Base-by-base conservation (phyloP, 495 filamentous ascomycete species). In the Penicillium argentinense region DNA sequence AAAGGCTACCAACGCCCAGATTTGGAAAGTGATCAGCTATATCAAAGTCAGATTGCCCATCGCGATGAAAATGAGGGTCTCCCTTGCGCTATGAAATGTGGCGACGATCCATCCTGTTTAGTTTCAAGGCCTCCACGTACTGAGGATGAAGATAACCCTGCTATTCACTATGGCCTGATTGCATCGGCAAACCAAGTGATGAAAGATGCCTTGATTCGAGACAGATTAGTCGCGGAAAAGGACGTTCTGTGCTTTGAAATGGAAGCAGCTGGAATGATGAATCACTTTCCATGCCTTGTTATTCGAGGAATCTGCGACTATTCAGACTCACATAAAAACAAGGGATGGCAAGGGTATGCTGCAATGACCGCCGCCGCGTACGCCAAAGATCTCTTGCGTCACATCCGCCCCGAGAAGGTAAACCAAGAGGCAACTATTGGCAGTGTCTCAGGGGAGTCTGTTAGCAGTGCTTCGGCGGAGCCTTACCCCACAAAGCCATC, bases 251-350 rank as follows among this genome's bases (percentile, higher is more conserved):
- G 63, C 39, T 58, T 67, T 42, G 68, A 73, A 24, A 71, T 71
- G 66, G 68, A 71, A 48, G 69, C 66, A 3, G 69, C 67, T 3
- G 69, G 69, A 2, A n/a, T 72, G 26, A 66, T 59, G 56, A 40
- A 64, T 37, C 25, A 53, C 8, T 51, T 65, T 37, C 60, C 44
- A 17, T 64, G 62, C 38, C 43, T 68, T 13, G 57, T 66, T 5
- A 64, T 71, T 9, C 50, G 62, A 32, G 67, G 67, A 0, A 57
- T 69, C 16, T 63, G 59, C 41, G 64, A 71, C 49, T 71, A 69
- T 39, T 30, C 59, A 4, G 67, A 71, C 38, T 59, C 59, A 12
- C 67, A 69, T 40, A 71, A 69, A 42, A 68, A 68, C 28, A 42
- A 60, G 18, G 22, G 19, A 9, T 71, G 64, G 66, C 67, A 71